phyloP scores from a whole-genome alignment of 1,284 basidiomycete species.

The Kalmanozyma brasiliensis region DNA sequence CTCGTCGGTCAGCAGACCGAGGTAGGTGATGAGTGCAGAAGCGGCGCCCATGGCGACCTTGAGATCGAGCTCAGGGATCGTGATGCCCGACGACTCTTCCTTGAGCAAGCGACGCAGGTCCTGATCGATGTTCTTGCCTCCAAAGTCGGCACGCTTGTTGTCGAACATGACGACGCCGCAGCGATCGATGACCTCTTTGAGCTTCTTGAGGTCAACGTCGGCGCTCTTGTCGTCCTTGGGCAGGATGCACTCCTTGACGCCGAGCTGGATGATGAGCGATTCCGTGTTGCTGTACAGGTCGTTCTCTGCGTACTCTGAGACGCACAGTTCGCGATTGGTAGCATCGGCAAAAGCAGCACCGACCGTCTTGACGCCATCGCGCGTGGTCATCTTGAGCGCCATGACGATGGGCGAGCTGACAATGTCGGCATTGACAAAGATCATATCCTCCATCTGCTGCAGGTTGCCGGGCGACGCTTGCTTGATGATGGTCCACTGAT shows the following conservation, averaged over 20 bases:
- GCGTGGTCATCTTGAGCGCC: constrained; percentile 82
- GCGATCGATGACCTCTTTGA: constrained; percentile 75
- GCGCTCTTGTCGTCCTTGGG: constrained; percentile 71
- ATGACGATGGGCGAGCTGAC: constrained; percentile 88
- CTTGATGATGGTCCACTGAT: constrained; percentile 76
- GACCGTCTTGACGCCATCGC: constrained; percentile 71
- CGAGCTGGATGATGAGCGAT: constrained; percentile 94
- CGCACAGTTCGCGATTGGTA: constrained; percentile 71
- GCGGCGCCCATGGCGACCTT: constrained; percentile 83
- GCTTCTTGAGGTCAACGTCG: constrained; percentile 79
- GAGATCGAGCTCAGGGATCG: constrained; percentile 77
- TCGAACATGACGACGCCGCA: constrained; percentile 92
- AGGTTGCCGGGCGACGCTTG: constrained; percentile 96
- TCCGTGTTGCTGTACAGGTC: constrained; percentile 96
- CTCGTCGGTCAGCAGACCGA: constrained; percentile 83
- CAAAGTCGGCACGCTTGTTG: constrained; percentile 83
- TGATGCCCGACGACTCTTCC: constrained; percentile 68
- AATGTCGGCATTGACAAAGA: constrained; percentile 87
- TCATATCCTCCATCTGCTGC: constrained; percentile 89
- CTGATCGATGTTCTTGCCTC: constrained; percentile 81
- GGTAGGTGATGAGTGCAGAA: constrained; percentile 83
- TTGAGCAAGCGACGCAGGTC: constrained; percentile 81
- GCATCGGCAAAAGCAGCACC: constrained; percentile 73
- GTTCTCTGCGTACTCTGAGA: constrained; percentile 92
- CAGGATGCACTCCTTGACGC: constrained; percentile 87